Percentiles rank a stretch among this genome's conserved stretches.
Evolutionary conservation across 2,329 filamentous ascomycete species (phyloP).

Genomic region (Ambrosiella xylebori): DNA sequence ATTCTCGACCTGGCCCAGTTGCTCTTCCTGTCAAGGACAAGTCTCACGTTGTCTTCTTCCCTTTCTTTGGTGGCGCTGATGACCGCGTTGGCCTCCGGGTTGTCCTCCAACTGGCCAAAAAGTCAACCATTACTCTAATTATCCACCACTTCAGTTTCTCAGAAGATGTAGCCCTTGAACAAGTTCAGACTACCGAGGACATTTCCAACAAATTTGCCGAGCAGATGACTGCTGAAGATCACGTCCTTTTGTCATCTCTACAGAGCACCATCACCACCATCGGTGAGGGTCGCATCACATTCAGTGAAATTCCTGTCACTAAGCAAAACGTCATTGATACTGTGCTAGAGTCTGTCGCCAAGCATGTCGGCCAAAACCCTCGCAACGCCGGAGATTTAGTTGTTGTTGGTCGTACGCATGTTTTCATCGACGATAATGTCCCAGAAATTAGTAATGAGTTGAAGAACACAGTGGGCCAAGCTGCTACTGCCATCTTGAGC

Average conservation of each 20-base stretch:
- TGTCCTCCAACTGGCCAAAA: slow-evolving; percentile 68
- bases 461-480: slow-evolving; percentile 8
- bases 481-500: slow-evolving; percentile 3
- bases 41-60: slow-evolving; percentile 69
- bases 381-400: slow-evolving; percentile 11
- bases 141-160: slow-evolving; percentile 34
- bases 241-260: slow-evolving; percentile 7
- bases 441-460: slow-evolving; percentile 9
- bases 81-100: slow-evolving; percentile 65
- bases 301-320: slow-evolving; percentile 7
- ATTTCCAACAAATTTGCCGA: background rate
- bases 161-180: slow-evolving; percentile 12
- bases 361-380: slow-evolving; percentile 7
- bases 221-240: slow-evolving; percentile 8
- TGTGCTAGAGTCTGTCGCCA: background rate
- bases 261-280: slow-evolving; percentile 4
- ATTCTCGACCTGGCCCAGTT: slow-evolving; percentile 35
- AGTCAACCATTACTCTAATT: slow-evolving; percentile 60
- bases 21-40: slow-evolving; percentile 44
- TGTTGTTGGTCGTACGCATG: slow-evolving; percentile 8
- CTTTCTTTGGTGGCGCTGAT: slow-evolving; percentile 72
- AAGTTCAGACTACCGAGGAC: background rate
- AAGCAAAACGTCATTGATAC: slow-evolving; percentile 1
- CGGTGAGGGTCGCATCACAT: slow-evolving; percentile 3
- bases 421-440: slow-evolving; percentile 2